phyloP scores from a whole-genome alignment of 1,139 yeast genomes.

The Scheffersomyces illinoinensis region DNA sequence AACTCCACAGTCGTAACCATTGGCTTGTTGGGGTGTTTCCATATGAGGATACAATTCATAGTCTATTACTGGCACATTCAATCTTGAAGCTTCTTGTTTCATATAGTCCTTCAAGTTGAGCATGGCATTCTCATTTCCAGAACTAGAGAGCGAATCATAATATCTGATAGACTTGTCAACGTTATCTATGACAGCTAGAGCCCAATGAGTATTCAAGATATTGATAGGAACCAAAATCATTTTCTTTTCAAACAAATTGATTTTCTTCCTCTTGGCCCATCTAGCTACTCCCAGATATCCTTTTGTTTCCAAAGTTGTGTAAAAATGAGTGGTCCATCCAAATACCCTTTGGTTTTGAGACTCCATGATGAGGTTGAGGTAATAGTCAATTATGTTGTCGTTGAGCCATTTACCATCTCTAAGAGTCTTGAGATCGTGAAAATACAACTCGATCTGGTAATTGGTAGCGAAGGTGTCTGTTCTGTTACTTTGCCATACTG shows the following conservation, averaged over 20 bases:
- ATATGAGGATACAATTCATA: conserved; percentile 36
- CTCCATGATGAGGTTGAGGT: conserved; percentile 57
- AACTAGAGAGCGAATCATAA: conserved; percentile 67
- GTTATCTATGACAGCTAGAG: conserved; percentile 77
- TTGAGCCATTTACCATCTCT: conserved; percentile 81
- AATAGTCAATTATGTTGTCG: conserved; percentile 87
- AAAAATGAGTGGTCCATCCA: conserved; percentile 88
- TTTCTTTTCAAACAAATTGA: conserved; percentile 63
- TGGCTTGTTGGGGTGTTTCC: conserved; percentile 79
- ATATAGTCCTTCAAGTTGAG: conserved; percentile 59
- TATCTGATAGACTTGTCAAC: conserved; percentile 58
- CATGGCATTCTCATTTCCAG: conserved; percentile 59
- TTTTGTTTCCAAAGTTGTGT: conserved; percentile 61
- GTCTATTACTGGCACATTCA: conserved; percentile 20
- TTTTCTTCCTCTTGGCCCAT: conserved; percentile 87
- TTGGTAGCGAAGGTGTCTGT: conserved; percentile 23
- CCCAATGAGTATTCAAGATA: conserved; percentile 87
- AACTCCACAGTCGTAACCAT: conserved; percentile 95
- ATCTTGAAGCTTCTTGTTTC: conserved; percentile 53
- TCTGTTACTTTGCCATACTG: conserved; percentile 24
- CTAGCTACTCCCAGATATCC: conserved; percentile 84
- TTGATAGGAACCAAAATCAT: conserved; percentile 82
- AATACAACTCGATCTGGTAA: conserved; percentile 58
- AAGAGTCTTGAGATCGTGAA: conserved; percentile 70
- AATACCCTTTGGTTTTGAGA: conserved; percentile 43